Conservation (phyloP, 2,329 filamentous ascomycete genomes). For the Atkinsonella hypoxylon region DNA sequence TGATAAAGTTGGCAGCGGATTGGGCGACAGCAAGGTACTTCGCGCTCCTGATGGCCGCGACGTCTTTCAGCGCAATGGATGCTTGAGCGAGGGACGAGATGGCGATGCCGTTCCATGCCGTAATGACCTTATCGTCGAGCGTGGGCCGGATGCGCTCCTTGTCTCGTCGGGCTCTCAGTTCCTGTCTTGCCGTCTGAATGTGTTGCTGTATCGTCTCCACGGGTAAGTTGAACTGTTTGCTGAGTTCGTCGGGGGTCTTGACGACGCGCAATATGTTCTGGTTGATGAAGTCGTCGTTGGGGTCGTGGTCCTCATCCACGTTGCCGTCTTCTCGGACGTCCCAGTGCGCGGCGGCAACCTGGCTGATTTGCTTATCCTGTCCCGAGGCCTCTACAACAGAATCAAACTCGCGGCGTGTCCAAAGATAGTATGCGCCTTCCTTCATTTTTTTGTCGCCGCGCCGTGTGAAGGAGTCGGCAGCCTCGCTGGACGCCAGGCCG, state of each 20-base stretch:
- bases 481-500: conserved; percentile 79
- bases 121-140: conserved; percentile 79
- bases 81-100: conserved; percentile 72
- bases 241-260: conserved; percentile 55
- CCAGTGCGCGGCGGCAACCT: conserved; percentile 73
- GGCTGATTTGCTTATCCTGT: conserved; percentile 44
- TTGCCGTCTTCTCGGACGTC: conserved; percentile 78
- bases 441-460: conserved; percentile 69
- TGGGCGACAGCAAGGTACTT: conserved; percentile 55
- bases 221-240: conserved; percentile 61
- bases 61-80: conserved; percentile 50
- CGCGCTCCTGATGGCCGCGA: conserved; percentile 44
- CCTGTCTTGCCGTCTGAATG: conserved; percentile 53
- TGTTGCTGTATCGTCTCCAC: conserved; percentile 56
- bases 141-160: conserved; percentile 63
- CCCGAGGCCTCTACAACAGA: conserved; percentile 42
- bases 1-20: conserved; percentile 61
- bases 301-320: conserved; percentile 68
- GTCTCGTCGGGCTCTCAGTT: conserved; percentile 60
- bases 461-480: conserved; percentile 71
- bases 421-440: conserved; percentile 90
- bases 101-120: conserved; percentile 79
- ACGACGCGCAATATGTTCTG: conserved; percentile 77
- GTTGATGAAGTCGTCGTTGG: conserved; percentile 87
- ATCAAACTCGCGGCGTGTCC: conserved; percentile 81